Conservation (phyloP, 805 yeast genomes). For the Starmerella vitae region DNA sequence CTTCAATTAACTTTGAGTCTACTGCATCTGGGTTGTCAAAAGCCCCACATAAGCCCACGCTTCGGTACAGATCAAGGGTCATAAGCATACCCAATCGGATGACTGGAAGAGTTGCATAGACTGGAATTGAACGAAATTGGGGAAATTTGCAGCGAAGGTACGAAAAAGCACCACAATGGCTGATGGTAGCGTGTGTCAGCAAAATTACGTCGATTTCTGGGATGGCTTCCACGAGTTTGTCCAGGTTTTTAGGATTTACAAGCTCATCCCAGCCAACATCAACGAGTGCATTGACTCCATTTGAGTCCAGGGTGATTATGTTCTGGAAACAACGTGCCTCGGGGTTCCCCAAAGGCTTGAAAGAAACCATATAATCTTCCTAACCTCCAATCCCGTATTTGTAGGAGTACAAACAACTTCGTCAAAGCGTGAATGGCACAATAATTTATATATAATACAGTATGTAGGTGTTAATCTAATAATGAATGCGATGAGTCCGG, state of each 20-base stretch:
- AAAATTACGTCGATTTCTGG: constrained; percentile 51
- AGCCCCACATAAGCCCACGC: constrained; percentile 66
- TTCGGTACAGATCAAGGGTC: constrained; percentile 68
- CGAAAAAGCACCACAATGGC: constrained; percentile 68
- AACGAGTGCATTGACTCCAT: constrained; percentile 24
- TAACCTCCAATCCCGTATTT: no score
- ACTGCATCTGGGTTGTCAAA: constrained; percentile 34
- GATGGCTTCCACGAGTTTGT: constrained; percentile 29
- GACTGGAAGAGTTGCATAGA: constrained; percentile 83
- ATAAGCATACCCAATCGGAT: constrained; percentile 73
- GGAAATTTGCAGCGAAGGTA: constrained; percentile 46
- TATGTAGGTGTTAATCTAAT: not conserved
- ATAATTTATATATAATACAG: no score
- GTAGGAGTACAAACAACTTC: no score
- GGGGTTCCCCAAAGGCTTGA: constrained; percentile 21
- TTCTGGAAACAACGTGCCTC: constrained; percentile 22
- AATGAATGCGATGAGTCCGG: not conserved
- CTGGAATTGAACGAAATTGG: constrained; percentile 49
- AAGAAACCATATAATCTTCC: constrained; percentile 27
- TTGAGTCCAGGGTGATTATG: constrained; percentile 25
- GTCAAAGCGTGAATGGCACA: no score
- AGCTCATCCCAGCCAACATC: constrained; percentile 32
- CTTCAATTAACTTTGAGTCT: constrained; percentile 52
- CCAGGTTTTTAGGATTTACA: constrained; percentile 15
- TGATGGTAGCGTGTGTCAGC: constrained; percentile 75